Evolutionary conservation across 1,284 basidiomycete species (phyloP), one percentile per base, ranked within the genome.

Genomic region (Thelephora terrestris): DNA sequence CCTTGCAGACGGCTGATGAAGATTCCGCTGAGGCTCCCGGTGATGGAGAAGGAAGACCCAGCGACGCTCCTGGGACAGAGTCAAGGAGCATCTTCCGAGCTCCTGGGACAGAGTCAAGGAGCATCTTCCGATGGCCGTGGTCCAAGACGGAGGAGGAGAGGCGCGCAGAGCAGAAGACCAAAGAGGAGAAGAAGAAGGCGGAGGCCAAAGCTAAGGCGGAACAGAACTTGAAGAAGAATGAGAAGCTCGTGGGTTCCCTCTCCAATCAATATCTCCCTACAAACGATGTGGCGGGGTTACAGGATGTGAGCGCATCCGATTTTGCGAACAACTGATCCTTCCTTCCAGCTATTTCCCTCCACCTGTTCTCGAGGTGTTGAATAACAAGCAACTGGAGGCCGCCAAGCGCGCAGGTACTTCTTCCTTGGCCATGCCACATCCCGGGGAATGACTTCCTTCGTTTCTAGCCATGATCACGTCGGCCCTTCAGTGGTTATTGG

Each of bases 201-300:
- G n/a, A n/a, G n/a, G n/a, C n/a, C 50, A 52, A 40, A 35, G 49
- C 53, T 16, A 56, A 52, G 43, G 57, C 71, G 54, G 69, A 67
- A 53, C 67, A 71, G 25, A 64, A 77, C n/a, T n/a, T n/a, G n/a
- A n/a, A n/a, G n/a, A n/a, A n/a, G n/a, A n/a, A n/a, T n/a, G n/a
- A n/a, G n/a, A n/a, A n/a, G n/a, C n/a, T n/a, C n/a, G n/a, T 88
- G 85, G 82, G 68, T 84, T 12, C 85, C 85, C 1, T 86, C 82
- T 0, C 69, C 71, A 5, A 81, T 78, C 5, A 74, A 84, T 52
- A 66, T 85, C 35, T 88, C 85, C 5, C 60, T 88, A 7, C 71
- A 85, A 56, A 76, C 78, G 1, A 76, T 76, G 49, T 89, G 85
- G 85, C 89, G 86, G 86, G 86, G 85, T 3, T 89, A 85, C 57